phyloP scores from a whole-genome alignment of 306 rosid species.

The Citrullus amarus region DNA sequence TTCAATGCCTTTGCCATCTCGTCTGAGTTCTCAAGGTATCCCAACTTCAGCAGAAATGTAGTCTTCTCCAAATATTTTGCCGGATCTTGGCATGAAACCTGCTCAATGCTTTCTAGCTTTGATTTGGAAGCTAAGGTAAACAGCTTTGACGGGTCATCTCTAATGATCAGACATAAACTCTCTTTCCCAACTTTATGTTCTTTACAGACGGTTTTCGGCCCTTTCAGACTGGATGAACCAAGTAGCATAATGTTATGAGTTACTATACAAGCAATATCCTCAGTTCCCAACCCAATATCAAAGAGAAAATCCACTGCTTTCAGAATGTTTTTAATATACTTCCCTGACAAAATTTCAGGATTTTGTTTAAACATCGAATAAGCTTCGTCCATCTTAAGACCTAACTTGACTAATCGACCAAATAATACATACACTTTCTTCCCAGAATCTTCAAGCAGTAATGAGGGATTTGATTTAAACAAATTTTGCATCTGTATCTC shows the following conservation, averaged over 20 bases:
- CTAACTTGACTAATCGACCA: slow-evolving; percentile 35
- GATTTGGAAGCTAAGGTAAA: slow-evolving; percentile 37
- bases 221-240: slow-evolving; percentile 32
- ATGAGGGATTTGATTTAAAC: slow-evolving; percentile 35
- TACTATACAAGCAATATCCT: slow-evolving; percentile 36
- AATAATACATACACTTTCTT: slow-evolving; percentile 37
- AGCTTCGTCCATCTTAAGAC: slow-evolving; percentile 32
- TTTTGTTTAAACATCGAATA: slow-evolving; percentile 33
- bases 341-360: slow-evolving; percentile 31
- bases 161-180: slow-evolving; percentile 33
- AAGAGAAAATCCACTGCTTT: slow-evolving; percentile 36
- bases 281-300: slow-evolving; percentile 39
- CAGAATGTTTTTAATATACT: slow-evolving; percentile 31
- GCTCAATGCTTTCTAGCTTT: slow-evolving; percentile 16
- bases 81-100: slow-evolving; percentile 12
- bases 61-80: slow-evolving; percentile 36
- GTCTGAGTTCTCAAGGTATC: slow-evolving; percentile 66
- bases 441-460: slow-evolving; percentile 55
- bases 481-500: slow-evolving; percentile 35
- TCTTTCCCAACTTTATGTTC: slow-evolving; percentile 38
- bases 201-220: slow-evolving; percentile 41
- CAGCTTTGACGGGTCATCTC: slow-evolving; percentile 45
- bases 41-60: slow-evolving; percentile 49
- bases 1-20: slow-evolving; percentile 62
- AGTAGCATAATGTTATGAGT: slow-evolving; percentile 31